These are phyloP conservation scores for Tylopilus plumbeoviolaceoides DNA, from an alignment of 768 basidiomycete species.

Conservation along the genomic window DNA sequence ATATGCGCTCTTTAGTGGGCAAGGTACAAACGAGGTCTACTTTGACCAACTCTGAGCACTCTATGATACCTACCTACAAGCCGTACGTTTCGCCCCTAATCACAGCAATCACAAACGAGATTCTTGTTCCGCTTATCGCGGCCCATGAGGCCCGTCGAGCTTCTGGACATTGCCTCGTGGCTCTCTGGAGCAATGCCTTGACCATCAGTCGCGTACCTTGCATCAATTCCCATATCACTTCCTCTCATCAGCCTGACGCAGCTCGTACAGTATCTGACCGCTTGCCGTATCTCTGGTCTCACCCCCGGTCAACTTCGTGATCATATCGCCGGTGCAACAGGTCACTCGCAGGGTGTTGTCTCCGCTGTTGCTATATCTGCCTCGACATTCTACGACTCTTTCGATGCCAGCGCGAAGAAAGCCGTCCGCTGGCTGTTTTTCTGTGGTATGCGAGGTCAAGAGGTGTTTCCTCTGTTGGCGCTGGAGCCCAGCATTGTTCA, in stretches of 20 bases:
- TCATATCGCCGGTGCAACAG: slow-evolving; percentile 82
- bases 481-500: slow-evolving; percentile 85
- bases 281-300: slow-evolving; percentile 69
- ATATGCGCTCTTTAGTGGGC: slow-evolving; percentile 95
- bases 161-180: slow-evolving; percentile 82
- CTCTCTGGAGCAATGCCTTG: slow-evolving; percentile 64
- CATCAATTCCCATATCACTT: slow-evolving; percentile 89
- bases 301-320: slow-evolving; percentile 77
- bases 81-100: slow-evolving; percentile 81
- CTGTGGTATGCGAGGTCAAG: slow-evolving; percentile 88
- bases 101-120: slow-evolving; percentile 52
- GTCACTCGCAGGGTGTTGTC: slow-evolving; percentile 96
- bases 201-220: slow-evolving; percentile 82
- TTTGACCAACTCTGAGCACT: slow-evolving; percentile 92
- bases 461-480: slow-evolving; percentile 89
- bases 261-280: slow-evolving; percentile 85
- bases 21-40: slow-evolving; percentile 97
- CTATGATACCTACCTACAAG: slow-evolving; percentile 86
- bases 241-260: slow-evolving; percentile 97
- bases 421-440: slow-evolving; percentile 92
- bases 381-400: slow-evolving; percentile 70
- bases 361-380: slow-evolving; percentile 89
- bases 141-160: slow-evolving; percentile 49
- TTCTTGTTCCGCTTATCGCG: slow-evolving; percentile 68
- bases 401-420: slow-evolving; percentile 72